Evolutionary conservation across 176 grass and related monocot genomes (phyloP).

Genomic region (Aegilops bicornis): DNA sequence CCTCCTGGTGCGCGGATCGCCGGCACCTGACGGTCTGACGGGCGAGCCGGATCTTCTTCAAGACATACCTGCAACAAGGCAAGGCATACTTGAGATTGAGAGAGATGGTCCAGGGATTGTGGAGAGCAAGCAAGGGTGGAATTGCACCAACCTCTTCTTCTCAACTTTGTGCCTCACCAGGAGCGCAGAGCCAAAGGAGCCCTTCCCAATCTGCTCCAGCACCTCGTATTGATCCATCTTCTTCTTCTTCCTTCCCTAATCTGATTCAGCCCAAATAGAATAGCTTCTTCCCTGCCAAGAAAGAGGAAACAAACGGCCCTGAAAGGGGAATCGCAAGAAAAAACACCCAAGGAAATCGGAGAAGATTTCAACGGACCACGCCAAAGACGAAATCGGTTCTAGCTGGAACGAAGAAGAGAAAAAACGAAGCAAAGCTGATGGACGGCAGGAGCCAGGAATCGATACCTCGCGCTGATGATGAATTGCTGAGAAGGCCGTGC

Average conservation of each 20-base stretch:
- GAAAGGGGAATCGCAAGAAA: background rate
- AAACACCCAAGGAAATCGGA: background rate
- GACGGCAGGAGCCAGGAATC: background rate
- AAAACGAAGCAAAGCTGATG: background rate
- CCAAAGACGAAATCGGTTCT: background rate
- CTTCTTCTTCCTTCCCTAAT: conserved; percentile 35
- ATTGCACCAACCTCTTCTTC: conserved; percentile 63
- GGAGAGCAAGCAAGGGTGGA: background rate
- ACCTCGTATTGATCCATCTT: conserved; percentile 87
- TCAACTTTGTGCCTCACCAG: conserved; percentile 83
- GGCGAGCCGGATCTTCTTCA: conserved; percentile 95
- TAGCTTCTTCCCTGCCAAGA: conserved; percentile 24
- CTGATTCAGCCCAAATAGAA: background rate
- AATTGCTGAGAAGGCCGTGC: background rate
- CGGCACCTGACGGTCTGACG: conserved; percentile 58
- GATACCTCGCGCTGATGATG: background rate
- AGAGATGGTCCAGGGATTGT: background rate
- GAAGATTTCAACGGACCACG: background rate
- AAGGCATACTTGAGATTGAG: background rate
- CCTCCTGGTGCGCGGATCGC: conserved; percentile 86
- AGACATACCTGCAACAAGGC: conserved; percentile 62
- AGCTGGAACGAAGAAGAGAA: background rate
- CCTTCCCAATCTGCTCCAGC: conserved; percentile 95
- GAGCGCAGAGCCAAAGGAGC: conserved; percentile 87
- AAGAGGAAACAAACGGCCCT: background rate